phyloP scores from a whole-genome alignment of 2,329 filamentous ascomycete genomes.

The Aspergillus spinulosporus region DNA sequence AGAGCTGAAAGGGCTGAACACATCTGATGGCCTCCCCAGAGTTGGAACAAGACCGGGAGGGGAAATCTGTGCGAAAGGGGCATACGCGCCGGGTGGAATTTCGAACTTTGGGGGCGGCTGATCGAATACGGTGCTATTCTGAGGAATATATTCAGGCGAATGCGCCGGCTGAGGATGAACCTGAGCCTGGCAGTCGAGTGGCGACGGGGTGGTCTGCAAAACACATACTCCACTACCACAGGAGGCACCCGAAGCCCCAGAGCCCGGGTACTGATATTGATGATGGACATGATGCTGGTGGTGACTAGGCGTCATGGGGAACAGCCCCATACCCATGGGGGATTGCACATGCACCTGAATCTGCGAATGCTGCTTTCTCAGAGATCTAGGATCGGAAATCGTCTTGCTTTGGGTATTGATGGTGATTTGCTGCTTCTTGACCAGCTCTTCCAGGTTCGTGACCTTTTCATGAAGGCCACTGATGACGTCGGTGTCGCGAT shows the following conservation, averaged over 20 bases:
- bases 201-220: constrained; percentile 4
- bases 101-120: constrained; percentile 18
- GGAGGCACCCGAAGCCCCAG: constrained; percentile 1
- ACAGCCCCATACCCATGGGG: constrained; percentile 4
- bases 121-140: constrained; percentile 16
- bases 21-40: not conserved
- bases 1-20: not conserved
- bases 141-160: constrained; percentile 5
- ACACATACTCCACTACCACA: not conserved
- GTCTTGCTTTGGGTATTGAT: constrained; percentile 31
- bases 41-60: not conserved
- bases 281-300: constrained; percentile 1
- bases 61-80: not conserved
- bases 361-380: constrained; percentile 14
- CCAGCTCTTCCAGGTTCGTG: constrained; percentile 21
- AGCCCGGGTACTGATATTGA: not conserved
- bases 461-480: constrained; percentile 17
- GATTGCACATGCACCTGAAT: constrained; percentile 7
- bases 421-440: constrained; percentile 25
- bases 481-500: constrained; percentile 13
- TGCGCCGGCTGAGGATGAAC: constrained; percentile 6
- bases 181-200: constrained; percentile 5
- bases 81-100: constrained; percentile 1
- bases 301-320: constrained; percentile 17
- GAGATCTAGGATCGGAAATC: constrained; percentile 26